Conservation (phyloP, 805 yeast species). For the Cyberlindnera veronae region DNA sequence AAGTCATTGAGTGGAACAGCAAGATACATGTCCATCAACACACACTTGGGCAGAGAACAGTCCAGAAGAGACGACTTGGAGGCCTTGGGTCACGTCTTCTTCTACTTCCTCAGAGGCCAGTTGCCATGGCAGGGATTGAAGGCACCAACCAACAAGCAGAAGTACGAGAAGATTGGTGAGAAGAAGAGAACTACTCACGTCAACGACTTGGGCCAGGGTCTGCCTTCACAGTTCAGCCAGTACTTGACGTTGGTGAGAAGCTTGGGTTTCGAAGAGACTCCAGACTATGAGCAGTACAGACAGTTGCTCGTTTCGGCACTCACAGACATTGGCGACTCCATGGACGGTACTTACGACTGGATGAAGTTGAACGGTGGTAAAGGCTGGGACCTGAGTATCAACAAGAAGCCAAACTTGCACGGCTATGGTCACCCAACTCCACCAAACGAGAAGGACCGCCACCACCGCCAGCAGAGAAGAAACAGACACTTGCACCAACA, state of each 20-base stretch:
- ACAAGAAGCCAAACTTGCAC: slow-evolving; percentile 75
- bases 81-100: slow-evolving; percentile 77
- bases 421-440: slow-evolving; percentile 78
- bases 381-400: slow-evolving; percentile 77
- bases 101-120: slow-evolving; percentile 73
- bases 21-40: slow-evolving; percentile 82
- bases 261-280: slow-evolving; percentile 74
- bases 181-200: slow-evolving; percentile 71
- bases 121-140: slow-evolving; percentile 90
- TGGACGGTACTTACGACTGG: slow-evolving; percentile 79
- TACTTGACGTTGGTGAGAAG: slow-evolving; percentile 66
- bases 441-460: slow-evolving; percentile 29
- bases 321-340: slow-evolving; percentile 51
- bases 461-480: slow-evolving; percentile 30
- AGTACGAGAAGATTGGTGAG: slow-evolving; percentile 81
- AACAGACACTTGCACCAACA: slow-evolving; percentile 29
- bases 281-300: slow-evolving; percentile 68
- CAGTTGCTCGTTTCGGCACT: slow-evolving; percentile 58
- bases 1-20: slow-evolving; percentile 84
- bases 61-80: slow-evolving; percentile 81
- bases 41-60: slow-evolving; percentile 85
- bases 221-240: slow-evolving; percentile 72
- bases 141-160: slow-evolving; percentile 80
- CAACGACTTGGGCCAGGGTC: slow-evolving; percentile 52
- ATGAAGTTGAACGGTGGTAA: slow-evolving; percentile 72